Evolutionary conservation across 257 asterid species (phyloP).

Genomic region (Solanum boliviense): DNA sequence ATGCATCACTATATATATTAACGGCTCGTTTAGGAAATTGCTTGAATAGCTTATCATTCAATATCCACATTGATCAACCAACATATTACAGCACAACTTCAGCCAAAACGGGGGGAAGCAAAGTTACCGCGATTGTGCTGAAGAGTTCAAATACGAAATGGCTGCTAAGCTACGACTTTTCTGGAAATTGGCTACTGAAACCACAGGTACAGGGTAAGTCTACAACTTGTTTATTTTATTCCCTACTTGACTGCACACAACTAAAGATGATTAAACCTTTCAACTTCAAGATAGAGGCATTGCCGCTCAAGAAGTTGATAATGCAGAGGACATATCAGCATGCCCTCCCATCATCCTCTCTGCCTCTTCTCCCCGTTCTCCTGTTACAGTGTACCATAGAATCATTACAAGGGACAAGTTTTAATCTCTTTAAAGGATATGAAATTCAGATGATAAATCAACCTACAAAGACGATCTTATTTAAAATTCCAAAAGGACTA

Average conservation of each 20-base stretch:
- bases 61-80: neutral
- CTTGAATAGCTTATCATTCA: neutral
- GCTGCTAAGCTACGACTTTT: neutral
- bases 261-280: neutral
- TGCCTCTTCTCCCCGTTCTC: conserved; percentile 81
- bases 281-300: neutral
- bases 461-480: neutral
- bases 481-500: neutral
- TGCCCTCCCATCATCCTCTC: conserved; percentile 92
- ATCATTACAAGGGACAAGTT: neutral
- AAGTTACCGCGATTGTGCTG: neutral
- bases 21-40: neutral
- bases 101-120: neutral
- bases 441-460: neutral
- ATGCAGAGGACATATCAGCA: conserved; percentile 44
- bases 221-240: neutral
- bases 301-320: neutral
- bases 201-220: neutral
- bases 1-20: too few relatives aligned
- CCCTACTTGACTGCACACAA: neutral
- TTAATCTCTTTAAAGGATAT: too few relatives aligned
- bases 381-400: conserved; percentile 17
- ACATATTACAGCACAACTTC: neutral
- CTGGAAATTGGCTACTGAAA: neutral
- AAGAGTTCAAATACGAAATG: neutral